Evolutionary conservation across 345 rosid species (phyloP).

Genomic region (Salix purpurea): DNA sequence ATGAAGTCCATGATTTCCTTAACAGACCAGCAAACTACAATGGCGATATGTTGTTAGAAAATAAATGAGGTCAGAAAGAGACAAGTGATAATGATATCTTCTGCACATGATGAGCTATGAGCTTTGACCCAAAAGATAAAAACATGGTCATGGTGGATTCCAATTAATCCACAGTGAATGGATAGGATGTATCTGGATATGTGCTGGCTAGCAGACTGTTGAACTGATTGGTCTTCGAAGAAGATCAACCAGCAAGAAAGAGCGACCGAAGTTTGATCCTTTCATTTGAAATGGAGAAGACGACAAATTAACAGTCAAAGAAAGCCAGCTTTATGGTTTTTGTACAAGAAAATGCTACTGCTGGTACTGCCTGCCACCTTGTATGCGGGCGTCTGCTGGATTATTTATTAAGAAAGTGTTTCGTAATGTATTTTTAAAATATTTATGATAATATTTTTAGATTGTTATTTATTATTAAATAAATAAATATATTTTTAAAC

Average conservation of each 20-base stretch:
- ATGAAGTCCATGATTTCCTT: neutral
- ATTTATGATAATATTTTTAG: too few relatives aligned
- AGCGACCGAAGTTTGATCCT: too few relatives aligned
- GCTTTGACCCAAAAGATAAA: neutral
- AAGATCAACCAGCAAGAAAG: neutral
- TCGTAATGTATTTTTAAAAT: too few relatives aligned
- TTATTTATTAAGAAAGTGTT: too few relatives aligned
- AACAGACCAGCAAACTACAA: neutral
- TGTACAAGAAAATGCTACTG: neutral
- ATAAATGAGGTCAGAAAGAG: neutral
- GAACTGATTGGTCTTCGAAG: neutral
- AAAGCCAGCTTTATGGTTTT: neutral
- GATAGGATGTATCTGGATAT: neutral
- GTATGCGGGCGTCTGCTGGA: neutral
- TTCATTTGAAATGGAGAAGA: neutral
- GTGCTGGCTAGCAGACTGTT: neutral
- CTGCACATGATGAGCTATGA: neutral
- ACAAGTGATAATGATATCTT: neutral
- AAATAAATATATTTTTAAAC: too few relatives aligned
- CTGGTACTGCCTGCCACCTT: neutral
- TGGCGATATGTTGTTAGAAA: neutral
- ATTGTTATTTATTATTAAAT: too few relatives aligned
- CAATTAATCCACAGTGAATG: neutral
- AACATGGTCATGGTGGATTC: neutral
- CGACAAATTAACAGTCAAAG: slow-evolving; percentile 27